Base-by-base conservation (phyloP, 1,139 yeast genomes). In the Suhomyces bolitotheri region DNA sequence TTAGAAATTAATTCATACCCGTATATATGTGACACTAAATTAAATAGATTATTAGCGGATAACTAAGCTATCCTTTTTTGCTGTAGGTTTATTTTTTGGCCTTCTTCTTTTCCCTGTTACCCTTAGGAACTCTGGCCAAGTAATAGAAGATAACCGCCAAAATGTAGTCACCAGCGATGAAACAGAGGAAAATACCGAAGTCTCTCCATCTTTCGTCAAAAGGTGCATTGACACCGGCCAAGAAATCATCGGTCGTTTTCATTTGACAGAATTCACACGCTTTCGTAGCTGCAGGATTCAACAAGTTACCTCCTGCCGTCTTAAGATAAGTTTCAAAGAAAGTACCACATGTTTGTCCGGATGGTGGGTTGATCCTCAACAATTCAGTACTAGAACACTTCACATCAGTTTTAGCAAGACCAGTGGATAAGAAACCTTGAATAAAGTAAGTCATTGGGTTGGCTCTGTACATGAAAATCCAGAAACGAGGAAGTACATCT, bases 381-480 rank as follows among this genome's bases (percentile, higher is more conserved):
- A 62, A 62, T 56, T 82, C 89, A 33, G 58, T 57, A 2, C 41
- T 41, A 5, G 76, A 45, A 60, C 88, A 81, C 1, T 36, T 44
- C 3, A 78, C 78, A 3, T 50, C 50, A n/a, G 71, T 64, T 47
- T 71, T 64, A 23, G 81, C 80, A 39, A 80, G 61, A 38, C 76
- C 83, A 11, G 71, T 59, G 10, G 79, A 53, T 41, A 82, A 54
- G 49, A 78, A 61, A 16, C 75, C 77, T 74, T 70, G 69, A 26
- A 66, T 45, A 71, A 73, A 78, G 71, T 53, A 76, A 47, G 90
- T 86, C 72, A 49, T 81, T 63, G 90, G 90, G 33, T 81, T 79
- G 24, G 66, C 70, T 54, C 88, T 71, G 66, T 70, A 71, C 75
- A 71, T 69, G 66, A 84, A 87, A 34, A 66, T 66, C 74, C 74